Evolutionary conservation across 2,329 filamentous ascomycete genomes (phyloP).

Genomic region (Penicillium sp.): DNA sequence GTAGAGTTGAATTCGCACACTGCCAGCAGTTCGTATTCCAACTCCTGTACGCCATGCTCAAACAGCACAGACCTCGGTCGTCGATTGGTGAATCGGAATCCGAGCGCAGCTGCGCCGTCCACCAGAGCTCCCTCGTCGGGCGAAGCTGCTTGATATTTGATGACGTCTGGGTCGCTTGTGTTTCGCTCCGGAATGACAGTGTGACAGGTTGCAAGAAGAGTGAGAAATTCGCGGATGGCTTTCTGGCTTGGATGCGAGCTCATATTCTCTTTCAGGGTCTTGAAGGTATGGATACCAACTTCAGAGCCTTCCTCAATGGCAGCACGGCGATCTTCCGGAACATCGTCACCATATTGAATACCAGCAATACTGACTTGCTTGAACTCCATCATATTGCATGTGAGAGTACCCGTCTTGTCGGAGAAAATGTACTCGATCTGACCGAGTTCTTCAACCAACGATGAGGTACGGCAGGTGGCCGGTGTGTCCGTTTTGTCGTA

Average conservation of each 20-base stretch:
- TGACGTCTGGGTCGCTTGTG: slow-evolving; percentile 73
- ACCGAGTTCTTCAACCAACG: slow-evolving; percentile 91
- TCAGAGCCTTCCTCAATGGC: slow-evolving; percentile 76
- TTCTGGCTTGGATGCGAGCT: slow-evolving; percentile 59
- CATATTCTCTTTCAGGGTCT: slow-evolving; percentile 70
- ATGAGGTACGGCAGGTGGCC: slow-evolving; percentile 93
- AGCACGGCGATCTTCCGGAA: slow-evolving; percentile 85
- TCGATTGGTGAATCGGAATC: slow-evolving; percentile 86
- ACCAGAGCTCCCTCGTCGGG: slow-evolving; percentile 97
- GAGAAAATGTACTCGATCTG: slow-evolving; percentile 99
- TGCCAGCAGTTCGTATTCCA: slow-evolving; percentile 86
- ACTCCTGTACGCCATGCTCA: slow-evolving; percentile 68
- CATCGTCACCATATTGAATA: slow-evolving; percentile 88
- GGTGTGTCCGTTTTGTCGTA: slow-evolving; percentile 94
- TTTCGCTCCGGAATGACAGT: slow-evolving; percentile 93
- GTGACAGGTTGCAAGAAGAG: slow-evolving; percentile 85
- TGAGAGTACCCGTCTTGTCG: slow-evolving; percentile 94
- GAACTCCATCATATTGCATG: slow-evolving; percentile 99
- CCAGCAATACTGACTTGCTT: slow-evolving; percentile 91
- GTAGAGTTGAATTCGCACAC: slow-evolving; percentile 99
- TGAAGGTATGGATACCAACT: slow-evolving; percentile 82
- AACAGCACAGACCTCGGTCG: slow-evolving; percentile 89
- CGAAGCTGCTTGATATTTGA: slow-evolving; percentile 97
- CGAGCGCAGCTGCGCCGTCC: slow-evolving; percentile 80
- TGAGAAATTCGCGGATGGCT: slow-evolving; percentile 81